Conservation (phyloP, 495 filamentous ascomycete genomes). For the Echria macrotheca region DNA sequence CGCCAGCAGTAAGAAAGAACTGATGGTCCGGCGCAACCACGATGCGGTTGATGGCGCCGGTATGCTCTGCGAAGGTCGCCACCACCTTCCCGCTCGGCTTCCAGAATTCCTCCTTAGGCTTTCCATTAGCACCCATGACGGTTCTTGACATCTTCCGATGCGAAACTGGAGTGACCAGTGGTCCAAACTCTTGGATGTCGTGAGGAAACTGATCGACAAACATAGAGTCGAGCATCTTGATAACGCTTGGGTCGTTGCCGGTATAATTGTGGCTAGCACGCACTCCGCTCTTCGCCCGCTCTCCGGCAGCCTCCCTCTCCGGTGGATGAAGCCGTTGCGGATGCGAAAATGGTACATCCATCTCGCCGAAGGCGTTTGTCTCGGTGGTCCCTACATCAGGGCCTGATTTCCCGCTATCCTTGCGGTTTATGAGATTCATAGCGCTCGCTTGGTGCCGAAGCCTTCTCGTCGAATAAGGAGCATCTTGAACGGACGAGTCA, state of each 20-base stretch:
- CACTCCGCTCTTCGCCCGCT: constrained; percentile 26
- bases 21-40: constrained; percentile 81
- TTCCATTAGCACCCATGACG: constrained; percentile 36
- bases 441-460: constrained; percentile 68
- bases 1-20: constrained; percentile 91
- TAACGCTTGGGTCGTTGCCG: constrained; percentile 83
- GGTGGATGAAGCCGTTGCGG: constrained; percentile 23
- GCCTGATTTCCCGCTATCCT: constrained; percentile 69
- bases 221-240: constrained; percentile 80
- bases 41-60: constrained; percentile 73
- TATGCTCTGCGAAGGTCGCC: constrained; percentile 84
- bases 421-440: constrained; percentile 73
- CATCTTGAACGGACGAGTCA: constrained; percentile 34
- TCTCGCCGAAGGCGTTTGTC: constrained; percentile 74
- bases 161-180: constrained; percentile 66
- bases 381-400: constrained; percentile 83
- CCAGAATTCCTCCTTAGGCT: constrained; percentile 50
- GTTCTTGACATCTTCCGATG: constrained; percentile 53
- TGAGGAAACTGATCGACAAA: constrained; percentile 87
- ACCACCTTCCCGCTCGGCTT: constrained; percentile 78
- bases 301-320: constrained; percentile 27
- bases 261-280: constrained; percentile 63
- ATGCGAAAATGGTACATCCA: constrained; percentile 63
- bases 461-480: constrained; percentile 35
- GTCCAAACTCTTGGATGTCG: constrained; percentile 74